Evolutionary conservation across 768 basidiomycete species (phyloP), one percentile per base, ranked within the genome.

Genomic region (Mycena indigotica): DNA sequence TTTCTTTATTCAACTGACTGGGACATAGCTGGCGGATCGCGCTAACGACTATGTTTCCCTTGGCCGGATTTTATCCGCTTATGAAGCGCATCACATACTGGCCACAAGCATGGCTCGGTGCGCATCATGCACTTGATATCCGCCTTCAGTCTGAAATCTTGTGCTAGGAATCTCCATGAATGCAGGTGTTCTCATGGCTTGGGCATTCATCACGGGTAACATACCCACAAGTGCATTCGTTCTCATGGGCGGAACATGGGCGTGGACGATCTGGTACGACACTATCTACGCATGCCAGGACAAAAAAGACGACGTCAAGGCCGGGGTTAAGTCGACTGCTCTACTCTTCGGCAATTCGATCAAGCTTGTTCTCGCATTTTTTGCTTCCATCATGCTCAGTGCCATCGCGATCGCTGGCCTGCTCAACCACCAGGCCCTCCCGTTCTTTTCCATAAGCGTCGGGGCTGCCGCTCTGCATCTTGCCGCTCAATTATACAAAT

Each of bases 261-360:
- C 60, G 60, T 66, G 67, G 63, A 66, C 61, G 1, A 58, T 65
- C 28, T 60, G 55, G 51, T 63, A 65, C 63, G 72, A 87, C 66
- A 84, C 84, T 1, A 83, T 85, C 58, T 87, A 87, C 64, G 85
- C 84, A 4, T 84, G 84, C 65, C 74, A 72, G 56, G 85, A 86
- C 66, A 82, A 81, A 58, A 67, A 70, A 26, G 86, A 86, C 71
- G 85, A 87, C 62, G 68, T 80, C 23, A 70, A 75, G 41, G 84
- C 78, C 16, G 83, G 82, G 32, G 81, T 87, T 50, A 84, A 84
- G 67, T 85, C 84, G 1, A 86, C 84, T 45, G 84, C 85, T 0
- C 69, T 86, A 15, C 75, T 85, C n/a, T 86, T 86, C 66, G 82
- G 79, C 19, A 64, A 69, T 15, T 65, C 71, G 28, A 74, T 81